Base-by-base conservation (phyloP, 2,329 filamentous ascomycete species). In the Ophiocordyceps polyrhachis-furcata region DNA sequence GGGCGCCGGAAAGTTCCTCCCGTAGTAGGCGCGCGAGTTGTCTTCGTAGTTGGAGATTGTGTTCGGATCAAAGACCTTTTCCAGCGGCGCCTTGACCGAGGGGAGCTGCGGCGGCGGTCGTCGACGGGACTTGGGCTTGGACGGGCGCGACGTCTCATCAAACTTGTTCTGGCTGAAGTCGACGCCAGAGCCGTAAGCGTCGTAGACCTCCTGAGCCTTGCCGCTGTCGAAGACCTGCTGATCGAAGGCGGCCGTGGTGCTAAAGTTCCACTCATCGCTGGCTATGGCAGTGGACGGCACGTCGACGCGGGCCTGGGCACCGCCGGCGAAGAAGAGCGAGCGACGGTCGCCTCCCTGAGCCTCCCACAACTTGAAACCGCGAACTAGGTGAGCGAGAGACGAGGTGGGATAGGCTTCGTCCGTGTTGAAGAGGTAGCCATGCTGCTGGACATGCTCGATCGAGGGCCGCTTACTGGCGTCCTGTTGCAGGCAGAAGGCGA, bases 321-420 rank as follows among this genome's bases (percentile, higher is more conserved):
- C 77, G 20, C 72, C 72, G 3, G 67, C 60, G 6, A 69, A 69
- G 49, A 81, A 81, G 1, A 81, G 63, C 15, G 77, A 81, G 49
- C 73, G 74, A 41, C 83, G 73, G 51, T 74, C 76, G 25, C 83
- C 83, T 21, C 83, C 83, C 51, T 76, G 72, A 8, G 77, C 71
- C 58, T 88, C 83, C 83, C 83, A 89, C 19, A 79, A 56, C 55
- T 78, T 80, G 62, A 82, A 89, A 13, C 75, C 78, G 50, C 76
- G 74, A 11, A 89, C 79, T 1, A 89, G 67, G 47, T 76, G 68
- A 2, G 74, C 64, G 2, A 89, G 68, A 5, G 68, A 70, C 0
- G 71, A 71, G 0, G 78, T 76, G 0, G 83, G 83, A 53, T 83
- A 79, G 41, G 65, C 64, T 14, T 72, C 65, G 7, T 69, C 66